A percentile compares a stretch with the other conserved stretches of the same genome.
phyloP scores from a whole-genome alignment of 2,329 filamentous ascomycete species.

The Claviceps spartinae region DNA sequence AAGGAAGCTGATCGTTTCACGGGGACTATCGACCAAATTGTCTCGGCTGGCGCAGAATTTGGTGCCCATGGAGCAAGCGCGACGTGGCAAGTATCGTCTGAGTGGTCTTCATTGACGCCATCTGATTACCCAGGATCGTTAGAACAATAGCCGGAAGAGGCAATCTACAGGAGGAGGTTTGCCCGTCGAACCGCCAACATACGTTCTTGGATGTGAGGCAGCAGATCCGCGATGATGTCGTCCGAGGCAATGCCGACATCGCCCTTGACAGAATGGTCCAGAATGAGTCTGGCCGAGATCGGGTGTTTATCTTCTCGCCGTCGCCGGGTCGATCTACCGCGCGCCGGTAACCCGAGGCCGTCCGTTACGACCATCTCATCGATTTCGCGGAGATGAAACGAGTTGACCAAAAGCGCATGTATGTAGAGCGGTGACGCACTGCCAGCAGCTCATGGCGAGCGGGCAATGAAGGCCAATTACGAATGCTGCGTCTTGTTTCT shows the following conservation, averaged over 20 bases:
- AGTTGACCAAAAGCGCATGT: background rate
- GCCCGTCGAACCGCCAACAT: slow-evolving; percentile 17
- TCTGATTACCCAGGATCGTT: slow-evolving; percentile 1
- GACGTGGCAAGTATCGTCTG: slow-evolving; percentile 42
- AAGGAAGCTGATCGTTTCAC: slow-evolving; percentile 51
- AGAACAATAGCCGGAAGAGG: background rate
- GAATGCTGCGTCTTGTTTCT: background rate
- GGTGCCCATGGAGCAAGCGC: slow-evolving; percentile 65
- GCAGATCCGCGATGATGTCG: slow-evolving; percentile 72
- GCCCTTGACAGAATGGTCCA: slow-evolving; percentile 75
- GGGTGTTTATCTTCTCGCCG: slow-evolving; percentile 58
- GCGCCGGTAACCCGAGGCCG: slow-evolving; percentile 12
- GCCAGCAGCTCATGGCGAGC: background rate
- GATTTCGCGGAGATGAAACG: background rate
- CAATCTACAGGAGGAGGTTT: too few species aligned
- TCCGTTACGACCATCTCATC: slow-evolving; percentile 17
- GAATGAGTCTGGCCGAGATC: slow-evolving; percentile 64
- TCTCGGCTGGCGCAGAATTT: slow-evolving; percentile 40
- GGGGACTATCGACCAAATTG: slow-evolving; percentile 76
- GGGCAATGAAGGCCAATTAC: background rate
- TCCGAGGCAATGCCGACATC: slow-evolving; percentile 78
- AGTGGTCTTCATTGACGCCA: slow-evolving; percentile 20
- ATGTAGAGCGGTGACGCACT: background rate
- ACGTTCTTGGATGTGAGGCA: slow-evolving; percentile 47
- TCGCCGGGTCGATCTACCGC: slow-evolving; percentile 33